Conservation (phyloP, 192 early-diverging fungal species). For the Dissophora globulifera region DNA sequence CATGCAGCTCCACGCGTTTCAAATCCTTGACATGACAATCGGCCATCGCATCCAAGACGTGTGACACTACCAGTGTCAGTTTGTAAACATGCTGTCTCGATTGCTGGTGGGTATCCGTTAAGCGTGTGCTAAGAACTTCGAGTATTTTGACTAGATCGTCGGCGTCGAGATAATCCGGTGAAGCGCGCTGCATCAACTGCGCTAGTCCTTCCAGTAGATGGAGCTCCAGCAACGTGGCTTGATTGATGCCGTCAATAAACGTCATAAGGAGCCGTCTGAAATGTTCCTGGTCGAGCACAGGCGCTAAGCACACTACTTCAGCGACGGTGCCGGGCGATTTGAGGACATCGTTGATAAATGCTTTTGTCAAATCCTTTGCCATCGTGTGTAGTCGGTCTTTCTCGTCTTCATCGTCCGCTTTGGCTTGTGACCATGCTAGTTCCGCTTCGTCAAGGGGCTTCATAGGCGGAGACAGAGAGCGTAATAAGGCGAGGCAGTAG, state of each 20-base stretch:
- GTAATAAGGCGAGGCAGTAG: neutral
- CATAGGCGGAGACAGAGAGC: neutral
- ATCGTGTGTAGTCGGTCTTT: neutral
- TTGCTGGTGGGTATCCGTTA: no score
- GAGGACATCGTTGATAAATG: slow-evolving; percentile 1
- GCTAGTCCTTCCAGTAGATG: slow-evolving; percentile 2
- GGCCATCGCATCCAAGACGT: no score
- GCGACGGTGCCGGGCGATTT: neutral
- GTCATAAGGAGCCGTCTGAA: neutral
- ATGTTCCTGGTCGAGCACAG: neutral
- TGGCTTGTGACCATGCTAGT: neutral
- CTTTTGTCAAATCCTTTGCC: neutral
- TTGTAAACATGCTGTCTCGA: no score
- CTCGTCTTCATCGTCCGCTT: neutral
- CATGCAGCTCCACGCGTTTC: no score
- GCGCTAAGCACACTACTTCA: slow-evolving; percentile 1
- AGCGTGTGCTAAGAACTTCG: neutral
- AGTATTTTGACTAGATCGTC: slow-evolving; percentile 8
- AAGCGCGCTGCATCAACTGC: neutral
- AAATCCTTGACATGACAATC: no score
- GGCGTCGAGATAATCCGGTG: neutral
- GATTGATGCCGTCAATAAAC: neutral
- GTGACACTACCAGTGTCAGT: no score
- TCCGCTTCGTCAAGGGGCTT: neutral
- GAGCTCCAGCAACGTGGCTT: neutral